Evolutionary conservation across 768 basidiomycete genomes (phyloP), one percentile per base, ranked within the genome.

Genomic region (Auricularia sp.): DNA sequence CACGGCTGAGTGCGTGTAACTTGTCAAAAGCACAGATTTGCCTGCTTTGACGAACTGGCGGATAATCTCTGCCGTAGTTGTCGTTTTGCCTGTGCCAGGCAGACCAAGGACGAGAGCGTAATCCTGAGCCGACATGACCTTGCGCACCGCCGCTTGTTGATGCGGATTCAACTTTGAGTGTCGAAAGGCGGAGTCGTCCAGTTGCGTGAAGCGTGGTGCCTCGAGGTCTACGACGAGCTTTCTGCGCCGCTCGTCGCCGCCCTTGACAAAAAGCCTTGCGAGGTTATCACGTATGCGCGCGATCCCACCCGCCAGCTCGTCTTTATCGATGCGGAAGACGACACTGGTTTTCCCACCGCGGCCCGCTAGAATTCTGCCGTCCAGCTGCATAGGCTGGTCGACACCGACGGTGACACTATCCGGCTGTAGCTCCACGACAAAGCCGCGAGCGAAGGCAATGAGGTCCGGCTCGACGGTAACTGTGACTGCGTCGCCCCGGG

Each of bases 41-140:
- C 92, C 91, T 75, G 85, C 78, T 44, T 75, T 81, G 1, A 94
- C 92, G 14, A 98, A 76, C 60, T 82, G 82, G 69, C 84, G 82
- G 71, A 98, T 94, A 60, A 97, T 82, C 36, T 91, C 87, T 1
- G 91, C 92, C 66, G 97, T 90, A 3, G 97, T 90, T 1, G 93
- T 96, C 53, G 96, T 97, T 76, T 99, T 99, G 7, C 97, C 96
- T 3, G 96, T 98, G 0, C 97, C 97, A 7, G 97, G 97, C 97
- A 98, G 98, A 16, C 97, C 97, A 6, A 98, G 79, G 34, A 99
- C 84, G 64, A 98, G 76, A 1, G 95, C 88, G 72, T 98, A 99
- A 73, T 99, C 94, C 64, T 83, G 78, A 1, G 97, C 93, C 5
- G 80, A 76, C 33, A 98, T 72, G 2, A 88, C 91, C 69, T 86